Evolutionary conservation across 805 yeast species (phyloP).

Genomic region (Candida lessepsii): DNA sequence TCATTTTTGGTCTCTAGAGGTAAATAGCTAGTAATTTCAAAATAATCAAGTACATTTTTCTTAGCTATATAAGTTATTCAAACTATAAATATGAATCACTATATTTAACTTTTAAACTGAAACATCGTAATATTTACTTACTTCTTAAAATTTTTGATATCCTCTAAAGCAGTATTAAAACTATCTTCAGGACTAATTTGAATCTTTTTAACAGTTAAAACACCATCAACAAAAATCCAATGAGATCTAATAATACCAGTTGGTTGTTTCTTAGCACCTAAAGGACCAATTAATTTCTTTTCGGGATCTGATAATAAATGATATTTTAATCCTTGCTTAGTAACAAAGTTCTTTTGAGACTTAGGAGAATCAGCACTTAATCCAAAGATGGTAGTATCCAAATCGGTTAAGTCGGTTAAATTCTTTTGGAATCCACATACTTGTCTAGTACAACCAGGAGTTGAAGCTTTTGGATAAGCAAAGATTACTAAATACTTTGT

Average conservation of each 20-base stretch:
- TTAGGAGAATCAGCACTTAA: slow-evolving; percentile 78
- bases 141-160: slow-evolving; percentile 35
- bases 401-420: slow-evolving; percentile 47
- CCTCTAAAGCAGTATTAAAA: slow-evolving; percentile 55
- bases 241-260: slow-evolving; percentile 84
- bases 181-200: slow-evolving; percentile 56
- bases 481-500: slow-evolving; percentile 40
- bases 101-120: too few relatives aligned
- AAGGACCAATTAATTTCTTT: slow-evolving; percentile 60
- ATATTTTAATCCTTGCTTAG: slow-evolving; percentile 71
- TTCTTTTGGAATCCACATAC: slow-evolving; percentile 83
- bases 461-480: slow-evolving; percentile 88
- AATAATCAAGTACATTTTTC: too few relatives aligned
- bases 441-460: slow-evolving; percentile 97
- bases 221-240: slow-evolving; percentile 83
- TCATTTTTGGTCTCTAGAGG: slow-evolving; percentile 8
- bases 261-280: slow-evolving; percentile 85
- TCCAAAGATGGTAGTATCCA: slow-evolving; percentile 68
- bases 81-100: too few relatives aligned
- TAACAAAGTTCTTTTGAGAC: slow-evolving; percentile 73
- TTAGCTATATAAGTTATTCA: too few relatives aligned
- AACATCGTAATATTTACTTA: not conserved
- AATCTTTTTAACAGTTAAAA: slow-evolving; percentile 51
- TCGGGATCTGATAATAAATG: slow-evolving; percentile 75
- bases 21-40: too few relatives aligned